phyloP scores from a whole-genome alignment of 495 filamentous ascomycete genomes.

The Letharia columbiana region DNA sequence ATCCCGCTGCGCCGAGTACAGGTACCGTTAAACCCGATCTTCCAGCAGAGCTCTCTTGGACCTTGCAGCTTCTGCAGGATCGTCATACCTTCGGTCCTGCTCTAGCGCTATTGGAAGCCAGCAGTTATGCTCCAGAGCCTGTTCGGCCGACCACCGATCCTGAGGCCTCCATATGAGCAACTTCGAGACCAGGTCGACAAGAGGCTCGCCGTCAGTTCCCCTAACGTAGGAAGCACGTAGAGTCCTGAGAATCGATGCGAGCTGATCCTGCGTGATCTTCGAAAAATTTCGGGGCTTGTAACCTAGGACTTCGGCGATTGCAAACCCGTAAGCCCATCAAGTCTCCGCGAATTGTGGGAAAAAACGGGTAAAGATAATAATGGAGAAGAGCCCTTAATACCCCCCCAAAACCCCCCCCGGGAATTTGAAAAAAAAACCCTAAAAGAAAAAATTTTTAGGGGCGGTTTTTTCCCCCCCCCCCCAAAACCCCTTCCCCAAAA shows the following conservation, averaged over 20 bases:
- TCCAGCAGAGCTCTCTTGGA: background rate
- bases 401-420: no score
- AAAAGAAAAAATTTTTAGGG: no score
- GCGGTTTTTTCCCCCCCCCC: no score
- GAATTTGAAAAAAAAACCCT: no score
- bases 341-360: no score
- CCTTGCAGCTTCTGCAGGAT: slow-evolving; percentile 3
- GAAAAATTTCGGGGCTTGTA: background rate
- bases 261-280: slow-evolving; percentile 11
- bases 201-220: slow-evolving; percentile 4
- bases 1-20: slow-evolving; percentile 18
- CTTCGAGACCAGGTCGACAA: slow-evolving; percentile 9
- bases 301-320: slow-evolving; percentile 5
- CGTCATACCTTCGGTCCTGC: slow-evolving; percentile 1
- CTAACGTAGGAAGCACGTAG: slow-evolving; percentile 5
- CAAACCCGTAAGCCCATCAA: slow-evolving; percentile 14
- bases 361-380: no score
- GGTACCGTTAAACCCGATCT: slow-evolving; percentile 11
- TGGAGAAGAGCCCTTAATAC: no score
- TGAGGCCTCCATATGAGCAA: slow-evolving; percentile 10
- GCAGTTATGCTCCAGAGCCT: slow-evolving; percentile 9
- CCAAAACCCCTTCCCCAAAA: no score
- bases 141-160: slow-evolving; percentile 6
- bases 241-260: background rate
- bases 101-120: slow-evolving; percentile 3